Base-by-base conservation (phyloP, 139 green algal species). In the Chlamydomonas applanata region DNA sequence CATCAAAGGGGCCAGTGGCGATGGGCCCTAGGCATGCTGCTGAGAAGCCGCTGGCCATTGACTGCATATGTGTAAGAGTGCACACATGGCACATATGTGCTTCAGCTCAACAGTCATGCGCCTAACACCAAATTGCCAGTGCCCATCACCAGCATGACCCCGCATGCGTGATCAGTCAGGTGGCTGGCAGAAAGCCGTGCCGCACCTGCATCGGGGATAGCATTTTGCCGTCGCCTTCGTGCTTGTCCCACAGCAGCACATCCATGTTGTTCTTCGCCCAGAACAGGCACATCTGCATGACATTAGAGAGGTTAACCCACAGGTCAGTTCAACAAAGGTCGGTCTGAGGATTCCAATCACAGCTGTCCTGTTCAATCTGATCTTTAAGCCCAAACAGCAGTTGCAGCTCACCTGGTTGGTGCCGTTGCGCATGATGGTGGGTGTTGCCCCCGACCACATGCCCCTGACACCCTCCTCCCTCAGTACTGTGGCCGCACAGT, bases 1-100 rank as follows among this genome's bases (percentile, higher is more conserved):
- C 93, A 71, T 98, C 94, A 75, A 98, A 97, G 34, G 94, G 95
- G 14, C 93, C 92, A 2, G 95, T 98, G 0, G 89, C 86, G 0
- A 91, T 34, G 1, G 94, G 94, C 2, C 94, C 94, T 5, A 97
- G 78, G 71, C 82, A 90, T 16, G 91, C 95, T 17, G 94, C 94
- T 1, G 88, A 83, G 76, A 97, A 97, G 65, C 94, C 94, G 1
- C 87, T 94, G 3, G 79, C 29, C 82, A 97, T 95, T 20, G 86
- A 95, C 86, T 98, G 93, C 52, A 30, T 29, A 49, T 45, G 40
- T 69, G 61, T 27, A 69, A n/a, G n/a, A n/a, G n/a, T n/a, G n/a
- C n/a, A n/a, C n/a, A n/a, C n/a, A n/a, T 57, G 49, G 49, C 49
- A 57, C 49, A 57, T 19, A 19, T 19, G 49, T 57, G 49, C 49